Percentiles rank a stretch among this genome's conserved stretches.
phyloP scores from a whole-genome alignment of 1,139 yeast species.

The Hansenula lynferdii region DNA sequence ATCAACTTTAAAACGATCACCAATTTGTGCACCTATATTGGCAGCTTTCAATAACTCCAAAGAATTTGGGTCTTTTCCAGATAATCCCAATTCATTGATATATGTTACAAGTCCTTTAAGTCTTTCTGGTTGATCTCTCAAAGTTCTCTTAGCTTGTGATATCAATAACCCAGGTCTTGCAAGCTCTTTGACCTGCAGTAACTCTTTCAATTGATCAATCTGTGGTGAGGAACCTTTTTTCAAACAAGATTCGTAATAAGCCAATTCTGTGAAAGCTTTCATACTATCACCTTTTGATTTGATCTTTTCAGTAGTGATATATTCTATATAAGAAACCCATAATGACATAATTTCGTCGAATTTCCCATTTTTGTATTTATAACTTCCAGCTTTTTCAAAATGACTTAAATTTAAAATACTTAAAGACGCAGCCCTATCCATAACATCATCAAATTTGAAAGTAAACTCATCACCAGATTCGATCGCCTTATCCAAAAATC shows the following conservation, averaged over 20 bases:
- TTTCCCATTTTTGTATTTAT: slow-evolving; percentile 11
- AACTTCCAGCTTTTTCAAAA: slow-evolving; percentile 8
- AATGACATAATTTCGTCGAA: slow-evolving; percentile 11
- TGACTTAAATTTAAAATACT: background rate
- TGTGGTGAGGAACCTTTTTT: slow-evolving; percentile 2
- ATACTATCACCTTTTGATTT: background rate
- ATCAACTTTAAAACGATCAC: no score
- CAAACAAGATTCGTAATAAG: slow-evolving; percentile 8
- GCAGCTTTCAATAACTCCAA: slow-evolving; percentile 12
- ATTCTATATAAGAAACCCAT: slow-evolving; percentile 22
- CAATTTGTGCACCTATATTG: slow-evolving; percentile 10
- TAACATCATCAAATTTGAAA: background rate
- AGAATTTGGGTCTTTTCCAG: slow-evolving; percentile 16
- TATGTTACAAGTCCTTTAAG: background rate
- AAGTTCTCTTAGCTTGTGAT: background rate
- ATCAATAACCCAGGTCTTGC: slow-evolving; percentile 1
- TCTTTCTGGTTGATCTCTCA: slow-evolving; percentile 6
- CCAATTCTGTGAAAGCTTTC: slow-evolving; percentile 5
- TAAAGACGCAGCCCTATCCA: background rate
- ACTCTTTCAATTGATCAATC: slow-evolving; percentile 4
- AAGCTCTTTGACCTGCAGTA: slow-evolving; percentile 4
- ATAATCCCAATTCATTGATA: slow-evolving; percentile 2
- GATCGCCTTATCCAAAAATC: background rate
- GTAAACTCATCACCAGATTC: background rate
- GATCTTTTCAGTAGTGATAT: slow-evolving; percentile 1